phyloP scores from a whole-genome alignment of 108 stramenopile species.

The Nitzschia putrida region DNA sequence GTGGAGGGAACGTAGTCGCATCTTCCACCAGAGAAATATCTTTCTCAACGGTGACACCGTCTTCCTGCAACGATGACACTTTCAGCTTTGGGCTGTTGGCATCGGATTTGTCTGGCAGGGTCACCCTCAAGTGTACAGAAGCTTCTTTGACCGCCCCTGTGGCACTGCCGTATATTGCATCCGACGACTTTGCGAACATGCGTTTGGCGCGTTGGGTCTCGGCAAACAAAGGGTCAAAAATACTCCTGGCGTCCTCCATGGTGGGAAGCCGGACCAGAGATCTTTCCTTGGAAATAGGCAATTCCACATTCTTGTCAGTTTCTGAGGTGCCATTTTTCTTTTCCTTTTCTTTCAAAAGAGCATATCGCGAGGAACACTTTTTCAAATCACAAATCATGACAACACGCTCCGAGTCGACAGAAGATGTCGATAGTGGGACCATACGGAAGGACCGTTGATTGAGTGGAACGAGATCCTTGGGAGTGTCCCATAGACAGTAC shows the following conservation, averaged over 20 bases:
- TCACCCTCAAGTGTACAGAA: constrained; percentile 16
- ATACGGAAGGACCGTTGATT: constrained; percentile 63
- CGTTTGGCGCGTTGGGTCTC: constrained; percentile 23
- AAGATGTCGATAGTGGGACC: constrained; percentile 21
- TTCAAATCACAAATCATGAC: constrained; percentile 73
- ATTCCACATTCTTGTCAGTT: not conserved
- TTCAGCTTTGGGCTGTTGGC: not conserved
- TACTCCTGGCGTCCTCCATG: constrained; percentile 25
- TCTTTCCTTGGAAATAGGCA: constrained; percentile 17
- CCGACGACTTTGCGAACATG: not conserved
- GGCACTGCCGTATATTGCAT: constrained; percentile 19
- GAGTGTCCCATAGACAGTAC: constrained; percentile 66
- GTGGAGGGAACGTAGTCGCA: not conserved
- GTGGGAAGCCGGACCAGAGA: constrained; percentile 33
- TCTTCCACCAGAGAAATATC: not conserved
- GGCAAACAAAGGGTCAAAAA: constrained; percentile 10
- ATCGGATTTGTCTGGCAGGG: not conserved
- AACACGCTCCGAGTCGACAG: not conserved
- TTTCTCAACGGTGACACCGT: not conserved
- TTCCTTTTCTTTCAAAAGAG: constrained; percentile 50
- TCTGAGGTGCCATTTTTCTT: not conserved
- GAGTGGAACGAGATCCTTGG: constrained; percentile 26
- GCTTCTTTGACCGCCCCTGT: constrained; percentile 1
- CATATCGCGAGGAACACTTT: constrained; percentile 67
- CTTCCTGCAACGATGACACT: not conserved